phyloP scores from a whole-genome alignment of 2,329 filamentous ascomycete genomes.

The Domatiomyces catenatus region DNA sequence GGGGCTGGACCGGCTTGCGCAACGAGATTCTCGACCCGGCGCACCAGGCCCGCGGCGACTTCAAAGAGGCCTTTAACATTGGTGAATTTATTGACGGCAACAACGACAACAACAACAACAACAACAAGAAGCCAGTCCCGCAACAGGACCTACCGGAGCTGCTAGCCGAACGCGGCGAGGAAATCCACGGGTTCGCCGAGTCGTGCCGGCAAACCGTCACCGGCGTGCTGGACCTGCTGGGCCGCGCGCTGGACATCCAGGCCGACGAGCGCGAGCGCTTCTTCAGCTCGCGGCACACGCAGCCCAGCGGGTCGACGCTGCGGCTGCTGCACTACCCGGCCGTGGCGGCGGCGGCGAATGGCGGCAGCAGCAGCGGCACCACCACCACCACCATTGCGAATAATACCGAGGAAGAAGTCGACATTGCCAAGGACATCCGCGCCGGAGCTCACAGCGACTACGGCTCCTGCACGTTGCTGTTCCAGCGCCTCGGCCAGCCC shows the following conservation, averaged over 20 bases:
- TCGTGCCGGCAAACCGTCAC: slow-evolving; percentile 59
- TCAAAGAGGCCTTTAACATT: slow-evolving; percentile 94
- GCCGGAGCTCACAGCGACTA: slow-evolving; percentile 41
- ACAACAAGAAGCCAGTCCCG: slow-evolving; percentile 30
- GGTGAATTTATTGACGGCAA: slow-evolving; percentile 56
- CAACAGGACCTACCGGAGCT: slow-evolving; percentile 60
- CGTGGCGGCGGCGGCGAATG: slow-evolving; percentile 29
- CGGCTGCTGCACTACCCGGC: slow-evolving; percentile 61
- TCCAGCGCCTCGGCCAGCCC: slow-evolving; percentile 70
- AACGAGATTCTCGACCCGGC: slow-evolving; percentile 75
- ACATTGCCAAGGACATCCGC: slow-evolving; percentile 50
- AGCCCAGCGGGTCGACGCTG: slow-evolving; percentile 43
- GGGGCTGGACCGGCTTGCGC: slow-evolving; percentile 79
- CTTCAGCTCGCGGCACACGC: slow-evolving; percentile 38
- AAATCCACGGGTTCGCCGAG: slow-evolving; percentile 48
- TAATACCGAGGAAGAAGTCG: not conserved
- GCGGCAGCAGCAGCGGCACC: slow-evolving; percentile 17
- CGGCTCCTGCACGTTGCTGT: slow-evolving; percentile 53
- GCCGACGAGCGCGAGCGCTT: slow-evolving; percentile 31
- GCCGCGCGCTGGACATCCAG: slow-evolving; percentile 53
- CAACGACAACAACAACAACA: slow-evolving; percentile 23
- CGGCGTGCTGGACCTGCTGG: slow-evolving; percentile 60
- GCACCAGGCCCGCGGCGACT: slow-evolving; percentile 66
- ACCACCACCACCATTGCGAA: not conserved
- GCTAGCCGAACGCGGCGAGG: slow-evolving; percentile 42